Percentiles rank a stretch among this genome's conserved stretches.
Conservation (phyloP, 2,329 filamentous ascomycete species). For the Coniochaeta hoffmannii region DNA sequence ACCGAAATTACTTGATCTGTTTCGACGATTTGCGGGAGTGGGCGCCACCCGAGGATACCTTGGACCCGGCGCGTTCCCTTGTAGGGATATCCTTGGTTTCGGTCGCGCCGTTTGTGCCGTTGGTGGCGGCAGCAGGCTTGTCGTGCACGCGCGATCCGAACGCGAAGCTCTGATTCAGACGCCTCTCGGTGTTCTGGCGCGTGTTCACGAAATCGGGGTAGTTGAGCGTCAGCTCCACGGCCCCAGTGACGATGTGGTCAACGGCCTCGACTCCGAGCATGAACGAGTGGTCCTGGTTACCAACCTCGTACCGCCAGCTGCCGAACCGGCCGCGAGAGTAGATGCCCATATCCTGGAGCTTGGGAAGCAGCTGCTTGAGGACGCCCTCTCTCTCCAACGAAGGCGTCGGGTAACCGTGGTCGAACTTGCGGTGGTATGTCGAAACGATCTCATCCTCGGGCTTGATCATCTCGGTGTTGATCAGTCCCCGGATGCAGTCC, state of each 20-base stretch:
- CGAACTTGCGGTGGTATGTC: conserved; percentile 95
- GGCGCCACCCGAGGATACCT: conserved; percentile 20
- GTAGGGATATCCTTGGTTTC: conserved; percentile 27
- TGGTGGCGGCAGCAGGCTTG: conserved; percentile 19
- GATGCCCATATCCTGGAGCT: conserved; percentile 86
- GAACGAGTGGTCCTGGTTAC: conserved; percentile 96
- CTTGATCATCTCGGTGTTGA: conserved; percentile 97
- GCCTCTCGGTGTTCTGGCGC: conserved; percentile 60
- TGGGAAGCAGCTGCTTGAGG: conserved; percentile 85
- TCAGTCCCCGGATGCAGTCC: conserved; percentile 89
- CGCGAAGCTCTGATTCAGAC: conserved; percentile 44
- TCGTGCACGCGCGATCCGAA: conserved; percentile 26
- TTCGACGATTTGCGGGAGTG: conserved; percentile 19
- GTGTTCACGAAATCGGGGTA: conserved; percentile 94
- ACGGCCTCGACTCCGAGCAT: conserved; percentile 94
- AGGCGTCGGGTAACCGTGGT: conserved; percentile 97
- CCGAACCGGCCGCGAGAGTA: conserved; percentile 95
- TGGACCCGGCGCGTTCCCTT: conserved; percentile 25
- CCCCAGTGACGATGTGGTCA: conserved; percentile 82
- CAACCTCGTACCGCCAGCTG: conserved; percentile 92
- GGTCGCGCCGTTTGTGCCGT: conserved; percentile 19
- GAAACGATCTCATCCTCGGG: conserved; percentile 89
- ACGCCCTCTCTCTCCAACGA: conserved; percentile 92
- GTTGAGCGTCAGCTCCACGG: conserved; percentile 88
- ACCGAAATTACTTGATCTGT: neutral